phyloP scores from a whole-genome alignment of 352 stramenopile genomes.

The Pythium apleroticum region DNA sequence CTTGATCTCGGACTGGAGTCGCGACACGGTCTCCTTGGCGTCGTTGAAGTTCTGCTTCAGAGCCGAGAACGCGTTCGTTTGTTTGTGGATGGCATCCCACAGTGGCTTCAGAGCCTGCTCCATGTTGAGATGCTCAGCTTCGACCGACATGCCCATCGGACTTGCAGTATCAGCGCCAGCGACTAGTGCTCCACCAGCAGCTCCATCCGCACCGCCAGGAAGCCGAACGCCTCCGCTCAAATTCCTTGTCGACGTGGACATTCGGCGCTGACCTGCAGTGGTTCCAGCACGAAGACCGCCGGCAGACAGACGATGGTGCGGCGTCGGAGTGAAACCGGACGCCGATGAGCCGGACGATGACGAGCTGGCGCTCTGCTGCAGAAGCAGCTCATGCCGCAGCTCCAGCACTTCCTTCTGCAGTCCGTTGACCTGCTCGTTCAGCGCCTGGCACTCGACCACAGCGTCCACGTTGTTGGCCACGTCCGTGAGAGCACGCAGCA shows the following conservation, averaged over 20 bases:
- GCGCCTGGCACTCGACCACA: constrained; percentile 73
- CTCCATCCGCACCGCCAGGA: not conserved
- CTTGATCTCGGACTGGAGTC: constrained; percentile 81
- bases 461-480: constrained; percentile 81
- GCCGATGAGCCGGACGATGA: not conserved
- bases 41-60: constrained; percentile 66
- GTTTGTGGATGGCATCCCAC: constrained; percentile 76
- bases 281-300: constrained; percentile 10
- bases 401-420: constrained; percentile 81
- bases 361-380: constrained; percentile 48
- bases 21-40: constrained; percentile 67
- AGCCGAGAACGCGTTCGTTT: constrained; percentile 70
- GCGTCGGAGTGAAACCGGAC: constrained; percentile 44
- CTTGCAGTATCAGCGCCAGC: constrained; percentile 27
- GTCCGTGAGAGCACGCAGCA: constrained; percentile 70
- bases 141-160: constrained; percentile 22
- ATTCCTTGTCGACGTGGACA: constrained; percentile 5
- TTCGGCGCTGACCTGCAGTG: constrained; percentile 7
- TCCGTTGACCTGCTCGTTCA: constrained; percentile 71
- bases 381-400: constrained; percentile 71
- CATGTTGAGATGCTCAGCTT: constrained; percentile 23
- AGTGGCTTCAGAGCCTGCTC: constrained; percentile 58
- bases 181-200: constrained; percentile 29
- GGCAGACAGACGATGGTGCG: constrained; percentile 56
- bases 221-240: not conserved